phyloP scores from a whole-genome alignment of 148 eudicot genomes.

The Talinum fruticosum region DNA sequence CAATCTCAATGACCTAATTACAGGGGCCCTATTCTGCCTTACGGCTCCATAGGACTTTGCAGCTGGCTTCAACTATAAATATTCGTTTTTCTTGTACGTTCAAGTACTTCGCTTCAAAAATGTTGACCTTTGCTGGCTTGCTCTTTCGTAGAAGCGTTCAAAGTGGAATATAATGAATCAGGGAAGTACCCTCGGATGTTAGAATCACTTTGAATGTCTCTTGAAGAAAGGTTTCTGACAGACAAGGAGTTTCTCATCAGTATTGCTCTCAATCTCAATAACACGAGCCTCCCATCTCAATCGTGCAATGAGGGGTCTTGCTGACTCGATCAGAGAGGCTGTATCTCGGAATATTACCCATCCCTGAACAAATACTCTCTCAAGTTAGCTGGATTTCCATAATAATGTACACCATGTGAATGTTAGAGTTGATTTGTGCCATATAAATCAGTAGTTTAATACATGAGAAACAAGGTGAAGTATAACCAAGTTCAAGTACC shows the following conservation, averaged over 20 bases:
- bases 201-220: conserved; percentile 46
- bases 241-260: conserved; percentile 76
- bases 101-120: conserved; percentile 18
- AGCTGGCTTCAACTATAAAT: conserved; percentile 25
- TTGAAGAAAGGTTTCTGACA: conserved; percentile 92
- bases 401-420: too few species aligned
- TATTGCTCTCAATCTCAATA: conserved; percentile 73
- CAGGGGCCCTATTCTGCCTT: conserved; percentile 80
- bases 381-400: conserved; percentile 15
- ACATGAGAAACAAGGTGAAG: not conserved
- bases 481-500: conserved; percentile 38
- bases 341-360: conserved; percentile 86
- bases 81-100: conserved; percentile 19
- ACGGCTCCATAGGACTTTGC: conserved; percentile 70
- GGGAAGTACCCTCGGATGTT: conserved; percentile 12
- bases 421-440: not conserved
- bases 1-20: conserved; percentile 45
- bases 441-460: not conserved
- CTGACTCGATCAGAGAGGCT: conserved; percentile 58
- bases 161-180: conserved; percentile 22
- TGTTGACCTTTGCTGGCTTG: conserved; percentile 22
- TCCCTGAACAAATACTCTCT: conserved; percentile 47
- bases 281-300: conserved; percentile 98
- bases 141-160: conserved; percentile 12
- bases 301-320: conserved; percentile 62